Evolutionary conservation across 2,329 filamentous ascomycete genomes (phyloP), one percentile per base, ranked within the genome.

Genomic region (Chaetothyriales sp.): DNA sequence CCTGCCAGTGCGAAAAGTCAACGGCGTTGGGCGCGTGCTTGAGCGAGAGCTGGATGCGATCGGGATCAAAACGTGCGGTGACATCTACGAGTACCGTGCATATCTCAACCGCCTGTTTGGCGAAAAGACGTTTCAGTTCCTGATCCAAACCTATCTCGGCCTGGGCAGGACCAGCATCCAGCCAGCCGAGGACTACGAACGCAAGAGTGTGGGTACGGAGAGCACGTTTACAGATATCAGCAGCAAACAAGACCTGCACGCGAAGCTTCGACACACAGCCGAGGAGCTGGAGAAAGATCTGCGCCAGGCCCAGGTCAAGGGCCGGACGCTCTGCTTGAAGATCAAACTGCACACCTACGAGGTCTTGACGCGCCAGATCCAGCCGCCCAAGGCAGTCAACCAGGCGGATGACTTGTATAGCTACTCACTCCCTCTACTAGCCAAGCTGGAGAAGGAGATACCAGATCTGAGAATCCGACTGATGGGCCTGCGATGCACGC

Each of bases 311-410:
- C 78, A 86, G 56, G 86, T 86, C 67, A 95, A 90, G 65, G 90
- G 90, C 0, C 79, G 87, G n/a, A 96, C 90, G 0, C 70, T 98
- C 1, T 86, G 87, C 19, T 70, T 98, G 36, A 98, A 98, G 66
- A 76, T 95, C 57, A 98, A 98, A 64, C 70, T 96, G 6, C 86
- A 95, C 64, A 95, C 88, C 0, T 98, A 90, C 60, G 89, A 96
- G 65, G 85, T 95, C 18, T 76, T 86, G 48, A 94, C 89, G 0
- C 76, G 92, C 28, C 92, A 98, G 63, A 77, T 79, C 5, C 78
- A 84, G 2, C 76, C 82, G 1, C 83, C 86, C 0, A 84, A 81
- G 57, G 80, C 88, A 0, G 74, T 95, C 1, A 76, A 69, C 47
- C 70, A 76, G 5, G 83, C 87, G 0, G 83, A 90, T 43, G 92